Percentiles rank a stretch among this genome's conserved stretches.
phyloP scores from a whole-genome alignment of 2,329 filamentous ascomycete genomes.

The Aulographum hederae region DNA sequence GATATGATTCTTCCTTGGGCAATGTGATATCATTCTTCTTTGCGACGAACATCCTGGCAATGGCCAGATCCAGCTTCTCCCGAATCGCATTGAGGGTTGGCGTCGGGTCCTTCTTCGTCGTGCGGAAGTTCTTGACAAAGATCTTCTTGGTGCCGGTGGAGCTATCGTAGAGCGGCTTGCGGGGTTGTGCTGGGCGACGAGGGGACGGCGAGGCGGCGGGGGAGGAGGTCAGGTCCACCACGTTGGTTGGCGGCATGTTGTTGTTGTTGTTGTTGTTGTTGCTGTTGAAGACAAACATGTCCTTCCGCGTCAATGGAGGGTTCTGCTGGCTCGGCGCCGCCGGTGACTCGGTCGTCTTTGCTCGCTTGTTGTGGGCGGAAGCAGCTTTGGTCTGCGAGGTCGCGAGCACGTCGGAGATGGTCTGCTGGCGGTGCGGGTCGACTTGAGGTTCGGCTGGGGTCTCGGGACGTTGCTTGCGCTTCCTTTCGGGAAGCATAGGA shows the following conservation, averaged over 20 bases:
- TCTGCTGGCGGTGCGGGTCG: conserved; percentile 17
- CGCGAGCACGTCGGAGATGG: conserved; percentile 18
- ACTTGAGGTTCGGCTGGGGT: background rate
- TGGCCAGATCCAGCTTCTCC: conserved; percentile 53
- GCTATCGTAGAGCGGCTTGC: conserved; percentile 15
- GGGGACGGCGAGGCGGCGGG: conserved; percentile 11
- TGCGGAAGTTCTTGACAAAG: conserved; percentile 80
- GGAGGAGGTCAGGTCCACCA: conserved; percentile 26
- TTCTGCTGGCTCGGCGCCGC: conserved; percentile 9
- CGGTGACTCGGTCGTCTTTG: conserved; percentile 17
- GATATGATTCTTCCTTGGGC: conserved; percentile 79
- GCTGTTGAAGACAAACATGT: too few species aligned
- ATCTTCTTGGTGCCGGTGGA: conserved; percentile 61
- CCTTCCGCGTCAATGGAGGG: conserved; percentile 17
- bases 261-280: too few species aligned
- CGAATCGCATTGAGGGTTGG: conserved; percentile 64
- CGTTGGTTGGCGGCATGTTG: too few species aligned
- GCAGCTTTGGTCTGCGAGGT: conserved; percentile 12
- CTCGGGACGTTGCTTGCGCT: background rate
- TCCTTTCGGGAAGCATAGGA: too few species aligned
- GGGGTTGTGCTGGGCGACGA: conserved; percentile 7
- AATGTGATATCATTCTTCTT: conserved; percentile 30
- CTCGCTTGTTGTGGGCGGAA: conserved; percentile 15
- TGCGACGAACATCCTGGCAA: conserved; percentile 54
- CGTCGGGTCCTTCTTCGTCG: conserved; percentile 46